These are phyloP conservation scores for Bacterosira constricta DNA, from an alignment of 108 stramenopile species.

Conservation along the genomic window DNA sequence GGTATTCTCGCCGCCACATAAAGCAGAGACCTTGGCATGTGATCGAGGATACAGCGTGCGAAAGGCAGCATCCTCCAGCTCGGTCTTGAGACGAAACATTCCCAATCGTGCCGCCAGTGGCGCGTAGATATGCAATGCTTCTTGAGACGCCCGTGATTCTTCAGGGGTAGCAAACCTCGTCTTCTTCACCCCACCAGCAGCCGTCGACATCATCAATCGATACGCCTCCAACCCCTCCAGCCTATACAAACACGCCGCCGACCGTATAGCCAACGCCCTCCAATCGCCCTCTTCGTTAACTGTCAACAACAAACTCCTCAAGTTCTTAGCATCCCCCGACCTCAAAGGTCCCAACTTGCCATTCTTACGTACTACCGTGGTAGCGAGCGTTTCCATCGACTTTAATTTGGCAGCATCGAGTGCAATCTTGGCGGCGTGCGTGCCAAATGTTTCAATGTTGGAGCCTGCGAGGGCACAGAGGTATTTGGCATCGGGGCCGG, in stretches of 20 bases:
- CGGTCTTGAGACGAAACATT: conserved; percentile 87
- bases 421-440: conserved; percentile 63
- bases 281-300: conserved; percentile 74
- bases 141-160: conserved; percentile 57
- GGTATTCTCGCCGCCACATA: conserved; percentile 34
- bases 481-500: conserved; percentile 27
- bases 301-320: conserved; percentile 63
- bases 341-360: conserved; percentile 18
- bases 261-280: conserved; percentile 84
- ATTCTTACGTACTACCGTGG: conserved; percentile 20
- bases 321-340: conserved; percentile 48
- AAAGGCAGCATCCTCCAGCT: conserved; percentile 88
- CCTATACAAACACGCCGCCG: conserved; percentile 77
- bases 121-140: conserved; percentile 84
- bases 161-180: conserved; percentile 28
- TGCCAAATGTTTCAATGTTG: conserved; percentile 47
- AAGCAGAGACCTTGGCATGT: conserved; percentile 55
- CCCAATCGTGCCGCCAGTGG: conserved; percentile 82
- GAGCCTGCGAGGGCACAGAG: conserved; percentile 47
- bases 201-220: neutral
- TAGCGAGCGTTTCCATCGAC: conserved; percentile 64
- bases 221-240: conserved; percentile 54
- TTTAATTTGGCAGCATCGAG: conserved; percentile 74
- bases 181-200: neutral
- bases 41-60: conserved; percentile 69